These are phyloP conservation scores for Wilcoxina mikolae DNA, from an alignment of 495 filamentous ascomycete genomes.

Conservation along the genomic window DNA sequence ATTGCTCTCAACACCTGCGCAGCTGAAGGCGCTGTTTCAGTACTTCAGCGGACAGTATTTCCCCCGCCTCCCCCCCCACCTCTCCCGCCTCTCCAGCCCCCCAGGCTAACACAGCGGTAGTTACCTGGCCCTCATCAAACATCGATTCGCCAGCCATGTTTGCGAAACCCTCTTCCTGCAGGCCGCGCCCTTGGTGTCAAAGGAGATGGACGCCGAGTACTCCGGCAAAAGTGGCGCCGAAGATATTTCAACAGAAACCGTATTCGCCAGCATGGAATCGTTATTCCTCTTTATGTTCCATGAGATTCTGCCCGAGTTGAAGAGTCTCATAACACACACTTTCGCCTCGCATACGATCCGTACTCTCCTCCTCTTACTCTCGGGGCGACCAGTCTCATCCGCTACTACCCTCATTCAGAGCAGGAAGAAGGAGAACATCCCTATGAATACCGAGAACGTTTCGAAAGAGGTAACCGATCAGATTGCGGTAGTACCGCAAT, in stretches of 20 bases:
- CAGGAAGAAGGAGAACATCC: slow-evolving; percentile 75
- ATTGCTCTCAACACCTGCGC: slow-evolving; percentile 56
- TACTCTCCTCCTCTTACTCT: slow-evolving; percentile 68
- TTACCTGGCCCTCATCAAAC: slow-evolving; percentile 76
- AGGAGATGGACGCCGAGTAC: slow-evolving; percentile 44
- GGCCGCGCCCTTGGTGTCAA: slow-evolving; percentile 59
- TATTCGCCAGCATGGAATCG: slow-evolving; percentile 56
- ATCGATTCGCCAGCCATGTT: slow-evolving; percentile 91
- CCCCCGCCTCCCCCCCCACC: not conserved
- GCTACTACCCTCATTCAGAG: slow-evolving; percentile 61
- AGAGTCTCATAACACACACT: slow-evolving; percentile 68
- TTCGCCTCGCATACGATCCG: slow-evolving; percentile 87
- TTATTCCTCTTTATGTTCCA: slow-evolving; percentile 61
- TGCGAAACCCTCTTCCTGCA: slow-evolving; percentile 84
- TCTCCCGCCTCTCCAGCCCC: not conserved
- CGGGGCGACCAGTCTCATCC: slow-evolving; percentile 48
- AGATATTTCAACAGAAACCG: slow-evolving; percentile 29
- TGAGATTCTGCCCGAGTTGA: slow-evolving; percentile 69
- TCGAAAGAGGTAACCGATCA: slow-evolving; percentile 32
- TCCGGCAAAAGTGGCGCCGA: slow-evolving; percentile 29
- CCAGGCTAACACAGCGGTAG: slow-evolving; percentile 23
- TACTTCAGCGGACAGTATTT: slow-evolving; percentile 66
- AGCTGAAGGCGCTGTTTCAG: slow-evolving; percentile 72
- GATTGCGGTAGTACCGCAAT: slow-evolving; percentile 51
- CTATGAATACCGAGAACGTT: slow-evolving; percentile 33